A percentile compares a stretch with the other conserved stretches of the same genome.
Conservation (phyloP, 768 basidiomycete genomes). For the Auriscalpium vulgare region DNA sequence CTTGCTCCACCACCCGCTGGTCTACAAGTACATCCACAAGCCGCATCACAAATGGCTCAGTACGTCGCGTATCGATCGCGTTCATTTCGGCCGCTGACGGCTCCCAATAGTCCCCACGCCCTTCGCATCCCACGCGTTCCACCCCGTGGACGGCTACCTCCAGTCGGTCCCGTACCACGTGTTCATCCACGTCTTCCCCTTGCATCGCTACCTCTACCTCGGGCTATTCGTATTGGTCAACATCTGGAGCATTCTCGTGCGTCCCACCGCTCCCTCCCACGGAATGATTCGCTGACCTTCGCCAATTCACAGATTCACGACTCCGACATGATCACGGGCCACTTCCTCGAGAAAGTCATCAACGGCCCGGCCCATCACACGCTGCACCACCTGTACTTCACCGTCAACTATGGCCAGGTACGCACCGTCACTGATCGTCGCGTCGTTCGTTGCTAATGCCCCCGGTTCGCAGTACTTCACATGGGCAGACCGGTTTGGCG, state of each 20-base stretch:
- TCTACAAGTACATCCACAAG: constrained; percentile 93
- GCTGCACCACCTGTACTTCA: constrained; percentile 94
- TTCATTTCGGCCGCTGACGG: neutral
- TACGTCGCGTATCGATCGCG: constrained; percentile 33
- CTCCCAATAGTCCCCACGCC: constrained; percentile 78
- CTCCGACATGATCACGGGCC: constrained; percentile 96
- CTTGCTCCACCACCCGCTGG: constrained; percentile 68
- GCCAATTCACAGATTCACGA: constrained; percentile 76
- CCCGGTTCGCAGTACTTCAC: constrained; percentile 78
- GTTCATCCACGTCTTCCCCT: constrained; percentile 83
- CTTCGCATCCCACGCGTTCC: constrained; percentile 96
- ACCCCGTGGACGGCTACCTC: constrained; percentile 88
- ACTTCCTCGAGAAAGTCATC: constrained; percentile 79
- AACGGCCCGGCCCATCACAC: constrained; percentile 99
- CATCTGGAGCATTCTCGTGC: constrained; percentile 85
- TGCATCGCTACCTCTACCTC: constrained; percentile 81
- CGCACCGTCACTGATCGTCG: constrained; percentile 15
- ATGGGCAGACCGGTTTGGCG: constrained; percentile 78
- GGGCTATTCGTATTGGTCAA: constrained; percentile 87
- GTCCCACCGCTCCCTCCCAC: constrained; percentile 20
- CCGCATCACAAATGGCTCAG: constrained; percentile 99
- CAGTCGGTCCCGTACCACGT: constrained; percentile 95
- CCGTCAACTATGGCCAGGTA: constrained; percentile 90
- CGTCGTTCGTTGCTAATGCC: constrained; percentile 1
- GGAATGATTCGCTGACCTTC: neutral